phyloP scores from a whole-genome alignment of 768 basidiomycete species.

The Auriculariales sp. region DNA sequence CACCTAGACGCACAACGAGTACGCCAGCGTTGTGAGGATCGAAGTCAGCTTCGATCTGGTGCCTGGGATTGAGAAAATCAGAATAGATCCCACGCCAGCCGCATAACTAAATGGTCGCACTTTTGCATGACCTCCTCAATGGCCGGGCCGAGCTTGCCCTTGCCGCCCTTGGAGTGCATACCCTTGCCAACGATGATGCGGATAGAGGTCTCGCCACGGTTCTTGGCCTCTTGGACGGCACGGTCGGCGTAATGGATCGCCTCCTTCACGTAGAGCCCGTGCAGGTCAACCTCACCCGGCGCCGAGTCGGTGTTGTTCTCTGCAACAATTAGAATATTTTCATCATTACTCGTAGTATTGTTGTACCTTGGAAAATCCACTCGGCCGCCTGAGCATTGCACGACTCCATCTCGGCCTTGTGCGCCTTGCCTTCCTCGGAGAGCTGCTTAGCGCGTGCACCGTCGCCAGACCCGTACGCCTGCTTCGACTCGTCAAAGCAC shows the following conservation, averaged over 20 bases:
- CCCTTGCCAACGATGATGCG: conserved; percentile 86
- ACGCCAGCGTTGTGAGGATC: conserved; percentile 79
- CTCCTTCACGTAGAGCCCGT: conserved; percentile 89
- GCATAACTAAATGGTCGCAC: conserved; percentile 23
- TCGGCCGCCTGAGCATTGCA: conserved; percentile 71
- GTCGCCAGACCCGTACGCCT: conserved; percentile 59
- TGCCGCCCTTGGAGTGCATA: conserved; percentile 60
- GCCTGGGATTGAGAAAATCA: conserved; percentile 26
- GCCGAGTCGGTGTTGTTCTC: conserved; percentile 69
- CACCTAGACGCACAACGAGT: conserved; percentile 58
- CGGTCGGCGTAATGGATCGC: conserved; percentile 61
- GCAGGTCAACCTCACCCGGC: conserved; percentile 71
- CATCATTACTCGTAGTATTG: not conserved
- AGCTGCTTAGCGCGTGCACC: conserved; percentile 72
- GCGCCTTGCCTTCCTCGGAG: conserved; percentile 64
- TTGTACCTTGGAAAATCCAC: conserved; percentile 73
- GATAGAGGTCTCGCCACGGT: conserved; percentile 46
- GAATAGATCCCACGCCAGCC: no score
- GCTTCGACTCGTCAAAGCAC: conserved; percentile 55
- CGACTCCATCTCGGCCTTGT: conserved; percentile 62
- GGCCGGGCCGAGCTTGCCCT: conserved; percentile 84
- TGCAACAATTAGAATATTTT: conserved; percentile 14
- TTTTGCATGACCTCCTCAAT: conserved; percentile 77
- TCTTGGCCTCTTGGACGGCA: conserved; percentile 53
- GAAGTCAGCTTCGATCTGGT: conserved; percentile 53